phyloP scores from a whole-genome alignment of 2,329 filamentous ascomycete genomes.

The Fusarium sp. region DNA sequence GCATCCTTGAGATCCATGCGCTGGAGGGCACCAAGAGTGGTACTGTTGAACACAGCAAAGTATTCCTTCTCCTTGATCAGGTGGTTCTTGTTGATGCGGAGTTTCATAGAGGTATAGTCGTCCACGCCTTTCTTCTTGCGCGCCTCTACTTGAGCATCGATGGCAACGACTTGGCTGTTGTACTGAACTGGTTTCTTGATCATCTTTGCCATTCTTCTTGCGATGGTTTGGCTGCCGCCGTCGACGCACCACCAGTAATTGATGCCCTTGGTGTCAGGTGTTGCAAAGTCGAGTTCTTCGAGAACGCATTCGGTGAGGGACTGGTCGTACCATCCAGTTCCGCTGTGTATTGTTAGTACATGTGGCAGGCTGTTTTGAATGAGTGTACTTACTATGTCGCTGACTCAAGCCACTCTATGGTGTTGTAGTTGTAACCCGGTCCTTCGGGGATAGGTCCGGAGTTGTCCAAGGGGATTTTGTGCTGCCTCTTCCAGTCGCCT shows the following conservation, averaged over 20 bases:
- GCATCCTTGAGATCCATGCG: slow-evolving; percentile 44
- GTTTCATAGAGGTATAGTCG: slow-evolving; percentile 13
- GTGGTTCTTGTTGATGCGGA: slow-evolving; percentile 9
- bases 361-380: not conserved
- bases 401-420: slow-evolving; percentile 44
- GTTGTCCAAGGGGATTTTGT: too few species aligned
- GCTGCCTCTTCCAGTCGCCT: too few species aligned
- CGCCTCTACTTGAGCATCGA: slow-evolving; percentile 20
- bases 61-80: slow-evolving; percentile 22
- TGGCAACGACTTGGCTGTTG: slow-evolving; percentile 29
- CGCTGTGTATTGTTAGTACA: slow-evolving; percentile 5
- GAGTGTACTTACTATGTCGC: slow-evolving; percentile 26
- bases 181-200: slow-evolving; percentile 15
- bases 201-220: slow-evolving; percentile 24
- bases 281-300: slow-evolving; percentile 40
- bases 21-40: slow-evolving; percentile 31
- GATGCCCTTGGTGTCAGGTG: not conserved
- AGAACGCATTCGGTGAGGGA: slow-evolving; percentile 35
- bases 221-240: slow-evolving; percentile 31
- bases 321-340: slow-evolving; percentile 45
- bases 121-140: not conserved
- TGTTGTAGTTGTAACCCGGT: slow-evolving; percentile 34
- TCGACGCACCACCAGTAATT: slow-evolving; percentile 43
- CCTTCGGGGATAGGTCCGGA: not conserved
- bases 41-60: slow-evolving; percentile 40